Conservation (phyloP, 169 alveolate genomes). For the Eimeria tenella region DNA sequence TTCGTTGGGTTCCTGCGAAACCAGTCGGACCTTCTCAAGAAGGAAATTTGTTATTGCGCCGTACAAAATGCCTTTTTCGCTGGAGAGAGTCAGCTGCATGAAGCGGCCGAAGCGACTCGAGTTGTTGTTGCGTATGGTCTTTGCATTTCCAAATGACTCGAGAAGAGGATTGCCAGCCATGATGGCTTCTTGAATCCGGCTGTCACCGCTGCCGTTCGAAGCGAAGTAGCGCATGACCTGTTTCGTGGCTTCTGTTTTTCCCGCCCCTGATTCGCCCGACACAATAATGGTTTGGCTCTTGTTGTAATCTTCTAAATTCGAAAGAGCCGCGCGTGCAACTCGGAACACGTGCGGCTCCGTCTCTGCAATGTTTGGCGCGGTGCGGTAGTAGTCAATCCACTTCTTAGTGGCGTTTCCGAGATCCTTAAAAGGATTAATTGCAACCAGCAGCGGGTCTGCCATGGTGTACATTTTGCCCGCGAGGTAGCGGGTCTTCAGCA, state of each 20-base stretch:
- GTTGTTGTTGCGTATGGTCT: slow-evolving; percentile 93
- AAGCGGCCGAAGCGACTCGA: slow-evolving; percentile 96
- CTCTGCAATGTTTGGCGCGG: slow-evolving; percentile 81
- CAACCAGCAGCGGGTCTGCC: slow-evolving; percentile 94
- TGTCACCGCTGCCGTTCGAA: not conserved
- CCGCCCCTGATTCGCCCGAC: slow-evolving; percentile 98
- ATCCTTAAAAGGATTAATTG: slow-evolving; percentile 91
- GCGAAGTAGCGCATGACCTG: slow-evolving; percentile 80
- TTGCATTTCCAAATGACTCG: slow-evolving; percentile 95
- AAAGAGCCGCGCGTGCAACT: slow-evolving; percentile 83
- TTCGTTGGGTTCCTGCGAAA: slow-evolving; percentile 92
- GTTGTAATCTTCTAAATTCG: slow-evolving; percentile 42
- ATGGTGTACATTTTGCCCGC: slow-evolving; percentile 85
- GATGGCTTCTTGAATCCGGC: slow-evolving; percentile 81
- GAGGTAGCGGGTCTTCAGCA: slow-evolving; percentile 79
- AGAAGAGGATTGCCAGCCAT: slow-evolving; percentile 92
- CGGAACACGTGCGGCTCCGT: slow-evolving; percentile 91
- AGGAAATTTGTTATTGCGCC: slow-evolving; percentile 93
- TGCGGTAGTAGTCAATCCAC: slow-evolving; percentile 87
- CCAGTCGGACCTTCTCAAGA: slow-evolving; percentile 98
- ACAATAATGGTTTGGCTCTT: slow-evolving; percentile 72
- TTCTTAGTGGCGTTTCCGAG: slow-evolving; percentile 91
- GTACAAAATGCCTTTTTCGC: slow-evolving; percentile 82
- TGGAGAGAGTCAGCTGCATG: slow-evolving; percentile 93
- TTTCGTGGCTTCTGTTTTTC: slow-evolving; percentile 97